Percentiles rank a stretch among this genome's conserved stretches.
These are phyloP conservation scores for Boletus pseudopeckii DNA, from an alignment of 768 basidiomycete genomes.

Conservation along the genomic window DNA sequence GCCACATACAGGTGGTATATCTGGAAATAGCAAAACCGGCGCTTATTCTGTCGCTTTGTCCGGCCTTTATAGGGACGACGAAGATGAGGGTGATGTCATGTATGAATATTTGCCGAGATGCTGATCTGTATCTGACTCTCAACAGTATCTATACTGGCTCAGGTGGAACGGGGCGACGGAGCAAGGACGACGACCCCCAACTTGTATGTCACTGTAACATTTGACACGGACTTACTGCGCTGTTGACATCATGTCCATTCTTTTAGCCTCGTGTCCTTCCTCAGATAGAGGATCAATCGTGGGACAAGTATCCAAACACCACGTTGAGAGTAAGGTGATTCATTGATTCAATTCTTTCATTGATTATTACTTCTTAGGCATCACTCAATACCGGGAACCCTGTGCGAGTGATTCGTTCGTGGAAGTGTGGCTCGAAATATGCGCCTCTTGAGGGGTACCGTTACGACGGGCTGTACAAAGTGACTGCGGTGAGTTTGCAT, in stretches of 20 bases:
- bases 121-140: neutral
- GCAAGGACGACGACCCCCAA: conserved; percentile 11
- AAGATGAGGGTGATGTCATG: conserved; percentile 27
- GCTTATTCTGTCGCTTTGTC: conserved; percentile 22
- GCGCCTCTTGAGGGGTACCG: conserved; percentile 26
- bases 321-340: conserved; percentile 16
- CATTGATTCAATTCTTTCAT: neutral
- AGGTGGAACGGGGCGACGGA: conserved; percentile 19
- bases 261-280: conserved; percentile 16
- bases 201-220: conserved; percentile 14
- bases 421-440: conserved; percentile 18
- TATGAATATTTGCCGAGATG: conserved; percentile 3
- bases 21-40: conserved; percentile 11
- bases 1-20: conserved; percentile 12
- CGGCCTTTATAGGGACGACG: conserved; percentile 18
- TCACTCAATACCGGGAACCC: conserved; percentile 19
- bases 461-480: conserved; percentile 32
- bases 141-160: conserved; percentile 28
- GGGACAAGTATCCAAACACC: conserved; percentile 10
- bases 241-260: neutral
- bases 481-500: conserved; percentile 16
- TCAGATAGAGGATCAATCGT: conserved; percentile 22
- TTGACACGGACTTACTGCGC: neutral
- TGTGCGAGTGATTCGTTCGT: conserved; percentile 28
- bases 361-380: conserved; percentile 6